phyloP scores from a whole-genome alignment of 2,329 filamentous ascomycete genomes.

The Fusarium tuaranense region DNA sequence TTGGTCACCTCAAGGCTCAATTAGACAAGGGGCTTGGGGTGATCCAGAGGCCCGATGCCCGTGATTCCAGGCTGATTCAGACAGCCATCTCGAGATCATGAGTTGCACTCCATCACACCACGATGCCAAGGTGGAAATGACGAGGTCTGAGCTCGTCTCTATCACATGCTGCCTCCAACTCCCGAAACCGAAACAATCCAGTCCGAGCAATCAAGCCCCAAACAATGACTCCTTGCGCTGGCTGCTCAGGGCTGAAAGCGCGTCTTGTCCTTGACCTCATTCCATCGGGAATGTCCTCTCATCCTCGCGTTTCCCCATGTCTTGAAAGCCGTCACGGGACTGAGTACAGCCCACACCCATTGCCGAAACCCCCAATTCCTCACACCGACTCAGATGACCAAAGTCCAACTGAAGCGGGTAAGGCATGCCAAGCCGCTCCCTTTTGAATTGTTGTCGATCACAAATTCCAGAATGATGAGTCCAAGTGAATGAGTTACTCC shows the following conservation, averaged over 20 bases:
- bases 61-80: slow-evolving; percentile 5
- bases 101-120: background rate
- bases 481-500: background rate
- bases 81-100: slow-evolving; percentile 5
- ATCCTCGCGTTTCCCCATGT: background rate
- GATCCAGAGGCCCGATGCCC: slow-evolving; percentile 1
- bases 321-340: background rate
- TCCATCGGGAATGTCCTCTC: background rate
- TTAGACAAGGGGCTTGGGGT: slow-evolving; percentile 1
- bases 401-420: slow-evolving; percentile 3
- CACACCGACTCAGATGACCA: background rate
- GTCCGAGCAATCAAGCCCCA: background rate
- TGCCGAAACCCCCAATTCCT: slow-evolving; percentile 9
- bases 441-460: background rate
- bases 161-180: slow-evolving; percentile 5
- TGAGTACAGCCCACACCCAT: background rate
- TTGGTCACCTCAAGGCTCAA: background rate
- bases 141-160: background rate
- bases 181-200: background rate
- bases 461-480: background rate
- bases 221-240: slow-evolving; percentile 2
- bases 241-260: background rate
- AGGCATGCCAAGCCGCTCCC: background rate
- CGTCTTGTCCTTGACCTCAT: background rate
- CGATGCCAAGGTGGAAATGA: slow-evolving; percentile 8